phyloP scores from a whole-genome alignment of 371 early-diverging fungal genomes.

The Mortierella sp. region DNA sequence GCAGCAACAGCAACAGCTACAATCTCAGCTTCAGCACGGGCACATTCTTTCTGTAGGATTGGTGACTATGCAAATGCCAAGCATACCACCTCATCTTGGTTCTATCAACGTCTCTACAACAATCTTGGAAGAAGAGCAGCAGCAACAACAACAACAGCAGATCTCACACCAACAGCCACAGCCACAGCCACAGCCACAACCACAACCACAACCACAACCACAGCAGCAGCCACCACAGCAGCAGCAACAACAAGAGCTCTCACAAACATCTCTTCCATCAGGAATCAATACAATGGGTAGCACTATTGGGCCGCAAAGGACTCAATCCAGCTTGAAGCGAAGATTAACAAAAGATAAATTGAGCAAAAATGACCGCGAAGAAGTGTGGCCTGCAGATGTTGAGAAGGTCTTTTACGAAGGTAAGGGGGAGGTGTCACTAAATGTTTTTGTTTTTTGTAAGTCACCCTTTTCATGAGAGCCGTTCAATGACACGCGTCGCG shows the following conservation, averaged over 20 bases:
- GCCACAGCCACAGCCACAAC: slow-evolving; percentile 10
- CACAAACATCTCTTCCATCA: neutral
- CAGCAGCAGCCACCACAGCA: neutral
- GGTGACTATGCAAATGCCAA: slow-evolving; percentile 32
- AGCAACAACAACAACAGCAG: slow-evolving; percentile 8
- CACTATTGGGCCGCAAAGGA: slow-evolving; percentile 18
- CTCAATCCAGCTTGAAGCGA: slow-evolving; percentile 26
- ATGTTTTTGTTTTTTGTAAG: neutral
- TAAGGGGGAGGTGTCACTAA: neutral
- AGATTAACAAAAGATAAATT: slow-evolving; percentile 35
- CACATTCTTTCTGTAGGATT: slow-evolving; percentile 35
- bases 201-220: neutral
- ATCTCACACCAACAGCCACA: neutral
- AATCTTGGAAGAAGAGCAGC: neutral
- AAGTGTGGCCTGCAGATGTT: slow-evolving; percentile 54
- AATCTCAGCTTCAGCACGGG: slow-evolving; percentile 9
- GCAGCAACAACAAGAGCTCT: neutral
- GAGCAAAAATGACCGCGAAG: slow-evolving; percentile 49
- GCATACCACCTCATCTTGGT: neutral
- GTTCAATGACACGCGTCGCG: neutral
- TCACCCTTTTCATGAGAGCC: neutral
- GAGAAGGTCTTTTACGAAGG: slow-evolving; percentile 46
- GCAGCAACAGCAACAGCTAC: slow-evolving; percentile 6
- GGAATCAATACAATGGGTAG: neutral
- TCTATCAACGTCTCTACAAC: neutral